These are phyloP conservation scores for Penicillium tannophilum DNA, from an alignment of 495 filamentous ascomycete species.

Conservation along the genomic window DNA sequence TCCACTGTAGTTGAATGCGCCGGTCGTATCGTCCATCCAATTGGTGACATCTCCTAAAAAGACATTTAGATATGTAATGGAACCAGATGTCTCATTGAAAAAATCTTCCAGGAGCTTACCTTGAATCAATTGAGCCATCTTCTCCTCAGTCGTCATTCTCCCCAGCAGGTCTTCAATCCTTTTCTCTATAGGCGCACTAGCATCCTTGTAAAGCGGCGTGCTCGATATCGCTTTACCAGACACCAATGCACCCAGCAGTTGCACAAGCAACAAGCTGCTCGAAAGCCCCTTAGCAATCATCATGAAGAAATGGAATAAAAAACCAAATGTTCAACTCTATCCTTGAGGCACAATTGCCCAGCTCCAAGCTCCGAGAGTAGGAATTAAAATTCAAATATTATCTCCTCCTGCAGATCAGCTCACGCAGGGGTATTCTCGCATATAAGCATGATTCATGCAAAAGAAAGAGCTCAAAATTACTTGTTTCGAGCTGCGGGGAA, in stretches of 20 bases:
- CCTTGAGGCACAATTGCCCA: neutral
- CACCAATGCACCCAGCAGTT: slow-evolving; percentile 28
- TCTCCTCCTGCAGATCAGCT: neutral
- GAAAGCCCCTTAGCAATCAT: slow-evolving; percentile 33
- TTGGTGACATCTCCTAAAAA: slow-evolving; percentile 62
- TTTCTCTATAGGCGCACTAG: slow-evolving; percentile 58
- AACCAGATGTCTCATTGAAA: neutral
- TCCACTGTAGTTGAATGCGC: slow-evolving; percentile 63
- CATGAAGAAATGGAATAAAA: neutral
- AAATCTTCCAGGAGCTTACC: slow-evolving; percentile 28
- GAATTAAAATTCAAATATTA: neutral
- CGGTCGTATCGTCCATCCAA: slow-evolving; percentile 63
- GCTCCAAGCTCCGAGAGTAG: neutral
- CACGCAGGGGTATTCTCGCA: neutral
- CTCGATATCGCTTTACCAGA: slow-evolving; percentile 17
- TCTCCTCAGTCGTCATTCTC: slow-evolving; percentile 71
- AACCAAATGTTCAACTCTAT: neutral
- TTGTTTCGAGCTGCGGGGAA: neutral
- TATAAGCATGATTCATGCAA: neutral
- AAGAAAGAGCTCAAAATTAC: neutral
- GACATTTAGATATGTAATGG: neutral
- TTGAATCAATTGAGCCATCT: slow-evolving; percentile 66
- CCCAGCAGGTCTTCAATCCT: slow-evolving; percentile 65
- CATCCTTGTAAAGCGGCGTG: slow-evolving; percentile 59
- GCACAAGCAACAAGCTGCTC: slow-evolving; percentile 33